Percentiles rank a stretch among this genome's conserved stretches.
Conservation (phyloP, 805 yeast species). For the Candida namnaoensis region DNA sequence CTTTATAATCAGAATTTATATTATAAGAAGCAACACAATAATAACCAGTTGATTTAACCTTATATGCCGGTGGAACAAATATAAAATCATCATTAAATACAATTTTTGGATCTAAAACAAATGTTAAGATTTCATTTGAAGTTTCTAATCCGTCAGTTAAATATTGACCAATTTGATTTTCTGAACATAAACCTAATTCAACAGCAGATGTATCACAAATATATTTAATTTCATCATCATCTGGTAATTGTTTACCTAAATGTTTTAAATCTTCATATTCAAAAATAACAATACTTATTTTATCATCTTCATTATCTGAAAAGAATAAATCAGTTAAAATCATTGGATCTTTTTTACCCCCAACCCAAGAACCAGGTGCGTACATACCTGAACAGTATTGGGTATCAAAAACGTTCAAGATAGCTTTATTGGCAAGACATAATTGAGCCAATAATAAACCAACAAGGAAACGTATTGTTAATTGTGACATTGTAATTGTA, state of each 20-base stretch:
- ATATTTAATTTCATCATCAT: constrained; percentile 35
- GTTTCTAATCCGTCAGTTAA: constrained; percentile 32
- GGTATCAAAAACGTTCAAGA: constrained; percentile 37
- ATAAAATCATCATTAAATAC: constrained; percentile 38
- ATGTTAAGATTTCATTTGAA: constrained; percentile 38
- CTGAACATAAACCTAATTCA: constrained; percentile 40
- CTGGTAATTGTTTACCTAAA: constrained; percentile 44
- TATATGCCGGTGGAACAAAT: constrained; percentile 25
- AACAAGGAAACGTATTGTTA: no score
- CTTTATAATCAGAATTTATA: constrained; percentile 35
- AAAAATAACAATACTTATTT: constrained; percentile 60
- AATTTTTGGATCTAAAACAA: constrained; percentile 27
- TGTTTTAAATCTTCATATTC: constrained; percentile 66
- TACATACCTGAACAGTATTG: constrained; percentile 85
- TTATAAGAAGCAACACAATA: constrained; percentile 73
- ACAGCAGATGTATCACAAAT: constrained; percentile 67
- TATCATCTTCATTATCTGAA: constrained; percentile 23
- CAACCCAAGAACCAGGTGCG: constrained; percentile 76
- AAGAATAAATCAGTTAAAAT: constrained; percentile 27
- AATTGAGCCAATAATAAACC: no score
- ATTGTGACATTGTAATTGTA: no score
- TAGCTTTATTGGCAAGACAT: constrained; percentile 25
- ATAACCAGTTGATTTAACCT: constrained; percentile 66
- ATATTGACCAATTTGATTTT: constrained; percentile 47
- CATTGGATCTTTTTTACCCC: constrained; percentile 45